Percentiles rank a stretch among this genome's conserved stretches.
Conservation (phyloP, 208 protist genomes). For the Kentomonas sorsogonicus region DNA sequence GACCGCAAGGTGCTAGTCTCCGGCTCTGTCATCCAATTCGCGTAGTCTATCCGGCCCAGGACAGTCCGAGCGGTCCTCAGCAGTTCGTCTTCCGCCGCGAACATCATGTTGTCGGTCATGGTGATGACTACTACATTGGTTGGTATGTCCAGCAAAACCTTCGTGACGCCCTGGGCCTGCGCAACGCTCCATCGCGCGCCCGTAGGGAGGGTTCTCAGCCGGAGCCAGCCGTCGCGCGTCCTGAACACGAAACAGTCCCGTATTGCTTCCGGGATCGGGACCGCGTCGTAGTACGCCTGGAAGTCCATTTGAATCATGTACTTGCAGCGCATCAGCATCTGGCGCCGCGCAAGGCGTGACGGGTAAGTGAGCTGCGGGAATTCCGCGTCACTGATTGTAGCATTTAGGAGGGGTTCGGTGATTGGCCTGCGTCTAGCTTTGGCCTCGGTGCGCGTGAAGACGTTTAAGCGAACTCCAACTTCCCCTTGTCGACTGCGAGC, state of each 20-base stretch:
- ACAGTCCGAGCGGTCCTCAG: no score
- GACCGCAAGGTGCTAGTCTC: no score
- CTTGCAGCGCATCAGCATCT: slow-evolving; percentile 8
- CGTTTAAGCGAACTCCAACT: no score
- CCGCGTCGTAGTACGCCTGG: slow-evolving; percentile 29
- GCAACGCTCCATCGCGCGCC: slow-evolving; percentile 25
- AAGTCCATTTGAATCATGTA: slow-evolving; percentile 33
- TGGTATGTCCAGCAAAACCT: slow-evolving; percentile 20
- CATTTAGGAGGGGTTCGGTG: slow-evolving; percentile 23
- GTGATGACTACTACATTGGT: slow-evolving; percentile 16
- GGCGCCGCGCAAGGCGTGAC: slow-evolving; percentile 11
- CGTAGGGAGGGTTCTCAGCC: slow-evolving; percentile 17
- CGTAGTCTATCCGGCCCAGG: no score
- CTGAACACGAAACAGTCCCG: slow-evolving; percentile 20
- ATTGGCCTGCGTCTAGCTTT: slow-evolving; percentile 17
- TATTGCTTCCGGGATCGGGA: slow-evolving; percentile 9
- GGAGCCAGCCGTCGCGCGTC: slow-evolving; percentile 12
- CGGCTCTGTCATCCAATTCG: no score
- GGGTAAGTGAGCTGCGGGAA: slow-evolving; percentile 9
- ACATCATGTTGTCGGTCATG: slow-evolving; percentile 22
- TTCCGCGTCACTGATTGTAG: slow-evolving; percentile 10
- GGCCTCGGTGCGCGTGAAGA: slow-evolving; percentile 14
- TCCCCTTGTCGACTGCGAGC: no score
- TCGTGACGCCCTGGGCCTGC: slow-evolving; percentile 17
- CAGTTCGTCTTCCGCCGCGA: slow-evolving; percentile 18